Conservation (phyloP, 805 yeast species). For the Yamadazyma tumulicola region DNA sequence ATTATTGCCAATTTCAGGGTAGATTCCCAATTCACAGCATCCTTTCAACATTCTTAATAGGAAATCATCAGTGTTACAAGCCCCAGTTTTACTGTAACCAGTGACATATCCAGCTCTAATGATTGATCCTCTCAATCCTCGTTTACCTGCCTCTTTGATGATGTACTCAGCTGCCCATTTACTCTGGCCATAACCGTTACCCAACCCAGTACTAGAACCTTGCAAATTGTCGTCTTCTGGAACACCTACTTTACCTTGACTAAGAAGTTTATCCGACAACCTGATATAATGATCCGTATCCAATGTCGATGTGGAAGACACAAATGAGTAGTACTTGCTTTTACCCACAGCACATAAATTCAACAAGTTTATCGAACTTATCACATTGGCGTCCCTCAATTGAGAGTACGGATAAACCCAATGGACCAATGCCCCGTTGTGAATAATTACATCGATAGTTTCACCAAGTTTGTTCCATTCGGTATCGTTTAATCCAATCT, state of each 20-base stretch:
- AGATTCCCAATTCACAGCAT: conserved; percentile 78
- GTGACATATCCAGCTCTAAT: conserved; percentile 96
- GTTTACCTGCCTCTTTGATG: conserved; percentile 80
- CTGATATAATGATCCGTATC: conserved; percentile 81
- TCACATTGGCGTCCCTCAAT: conserved; percentile 88
- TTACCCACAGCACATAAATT: conserved; percentile 74
- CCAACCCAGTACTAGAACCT: conserved; percentile 80
- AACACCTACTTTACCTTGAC: conserved; percentile 67
- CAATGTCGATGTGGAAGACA: conserved; percentile 90
- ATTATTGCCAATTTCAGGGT: conserved; percentile 81
- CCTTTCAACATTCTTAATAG: conserved; percentile 93
- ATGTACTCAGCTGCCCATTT: conserved; percentile 97
- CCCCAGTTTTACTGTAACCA: conserved; percentile 80
- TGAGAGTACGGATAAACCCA: conserved; percentile 97
- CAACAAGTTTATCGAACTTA: conserved; percentile 81
- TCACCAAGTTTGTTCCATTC: conserved; percentile 59
- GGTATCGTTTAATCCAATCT: conserved; percentile 62
- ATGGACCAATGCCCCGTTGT: conserved; percentile 97
- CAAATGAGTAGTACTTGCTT: conserved; percentile 84
- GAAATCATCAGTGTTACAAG: conserved; percentile 96
- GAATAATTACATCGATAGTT: conserved; percentile 77
- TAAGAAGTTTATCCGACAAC: conserved; percentile 65
- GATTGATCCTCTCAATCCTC: conserved; percentile 85
- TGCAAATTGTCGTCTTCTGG: conserved; percentile 77
- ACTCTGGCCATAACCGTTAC: conserved; percentile 94